phyloP scores from a whole-genome alignment of 2,329 filamentous ascomycete species.

The Byssochlamys sp. region DNA sequence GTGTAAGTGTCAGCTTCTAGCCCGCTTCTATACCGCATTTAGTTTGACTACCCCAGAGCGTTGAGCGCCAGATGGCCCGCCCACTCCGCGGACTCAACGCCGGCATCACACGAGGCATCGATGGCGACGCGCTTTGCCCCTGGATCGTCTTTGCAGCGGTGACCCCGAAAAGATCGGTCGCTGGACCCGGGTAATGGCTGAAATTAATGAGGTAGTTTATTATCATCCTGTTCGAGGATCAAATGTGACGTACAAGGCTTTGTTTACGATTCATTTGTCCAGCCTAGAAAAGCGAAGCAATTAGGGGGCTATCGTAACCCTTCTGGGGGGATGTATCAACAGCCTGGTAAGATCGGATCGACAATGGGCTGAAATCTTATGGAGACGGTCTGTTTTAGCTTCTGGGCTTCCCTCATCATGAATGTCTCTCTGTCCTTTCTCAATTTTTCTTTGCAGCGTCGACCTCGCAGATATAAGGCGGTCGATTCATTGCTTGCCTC shows the following conservation, averaged over 20 bases:
- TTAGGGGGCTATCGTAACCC: not conserved
- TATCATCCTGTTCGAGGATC: not conserved
- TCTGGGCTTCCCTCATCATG: not conserved
- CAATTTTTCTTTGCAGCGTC: not conserved
- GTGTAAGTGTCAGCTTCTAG: no score
- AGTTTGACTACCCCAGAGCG: not conserved
- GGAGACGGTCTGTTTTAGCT: not conserved
- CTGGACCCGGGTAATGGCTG: not conserved
- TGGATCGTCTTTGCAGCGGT: not conserved
- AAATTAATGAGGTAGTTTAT: not conserved
- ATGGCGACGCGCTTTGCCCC: not conserved
- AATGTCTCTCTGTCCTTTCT: not conserved
- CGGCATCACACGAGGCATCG: not conserved
- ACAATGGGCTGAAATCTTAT: not conserved
- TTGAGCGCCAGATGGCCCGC: not conserved
- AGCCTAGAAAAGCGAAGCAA: not conserved
- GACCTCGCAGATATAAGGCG: not conserved
- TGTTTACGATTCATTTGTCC: not conserved
- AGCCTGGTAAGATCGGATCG: not conserved
- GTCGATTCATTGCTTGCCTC: not conserved
- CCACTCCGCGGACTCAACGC: not conserved
- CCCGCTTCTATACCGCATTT: not conserved
- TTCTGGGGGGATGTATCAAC: not conserved
- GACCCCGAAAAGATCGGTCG: not conserved
- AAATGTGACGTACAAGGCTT: not conserved